Base-by-base conservation (phyloP, 345 rosid genomes). In the Citrus sinensis region DNA sequence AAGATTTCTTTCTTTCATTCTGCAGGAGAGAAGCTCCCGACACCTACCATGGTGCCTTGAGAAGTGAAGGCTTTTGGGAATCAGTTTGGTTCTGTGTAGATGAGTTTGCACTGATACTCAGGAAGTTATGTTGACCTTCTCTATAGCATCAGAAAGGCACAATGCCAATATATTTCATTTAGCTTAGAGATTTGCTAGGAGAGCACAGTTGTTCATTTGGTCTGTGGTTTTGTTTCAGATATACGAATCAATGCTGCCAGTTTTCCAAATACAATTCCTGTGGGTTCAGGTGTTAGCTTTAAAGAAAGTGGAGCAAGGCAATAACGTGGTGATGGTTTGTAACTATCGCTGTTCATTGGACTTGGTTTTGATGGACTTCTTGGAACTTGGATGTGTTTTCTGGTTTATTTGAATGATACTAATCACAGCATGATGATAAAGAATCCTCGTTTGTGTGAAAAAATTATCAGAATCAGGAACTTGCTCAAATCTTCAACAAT, bases 381-480 rank as follows among this genome's bases (percentile, higher is more conserved):
- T 82, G 89, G 92, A 37, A 85, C 80, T 16, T 40, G 87, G 90
- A 40, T 74, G 88, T 89, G 71, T 82, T 87, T 71, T 76, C 92
- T 81, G 87, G 88, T 70, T 83, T 89, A 77, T 89, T 86, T 96
- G 98, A 92, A 92, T 75, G 92, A 94, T 80, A 95, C 99, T 13
- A 97, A 42, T 80, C 91, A 93, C 63, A 86, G 83, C 80, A 83
- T 91, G 88, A 91, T 94, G 46, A 90, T 87, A 92, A 94, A 85
- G 85, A 95, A 96, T 86, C 98, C 98, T 76, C 98, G 88, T 75
- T 91, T 90, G 94, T 95, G 95, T 81, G 99, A 90, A 74, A 88
- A 94, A 60, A 90, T 96, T 59, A 30, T 75, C 93, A 96, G 76
- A 94, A 96, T 83, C 99, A 94, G 62, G 97, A 94, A 84, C 95